Evolutionary conservation across 768 basidiomycete species (phyloP).

Genomic region (Podaxis pistillaris): DNA sequence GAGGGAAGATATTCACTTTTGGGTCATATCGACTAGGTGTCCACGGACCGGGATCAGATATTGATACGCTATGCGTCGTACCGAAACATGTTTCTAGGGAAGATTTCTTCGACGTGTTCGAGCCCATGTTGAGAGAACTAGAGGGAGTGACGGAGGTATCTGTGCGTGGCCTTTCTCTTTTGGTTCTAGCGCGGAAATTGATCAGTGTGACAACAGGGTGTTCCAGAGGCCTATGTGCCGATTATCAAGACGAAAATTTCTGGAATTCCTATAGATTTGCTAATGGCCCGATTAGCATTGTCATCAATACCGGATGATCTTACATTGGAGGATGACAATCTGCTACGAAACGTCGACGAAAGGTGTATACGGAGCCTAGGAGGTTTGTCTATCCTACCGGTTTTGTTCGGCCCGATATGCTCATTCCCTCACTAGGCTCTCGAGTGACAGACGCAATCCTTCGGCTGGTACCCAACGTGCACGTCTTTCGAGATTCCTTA

Average conservation of each 20-base stretch:
- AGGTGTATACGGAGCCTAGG: conserved; percentile 93
- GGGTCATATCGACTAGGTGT: conserved; percentile 98
- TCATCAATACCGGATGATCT: conserved; percentile 91
- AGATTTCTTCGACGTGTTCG: conserved; percentile 93
- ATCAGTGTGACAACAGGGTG: conserved; percentile 57
- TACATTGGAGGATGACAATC: conserved; percentile 85
- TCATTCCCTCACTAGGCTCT: conserved; percentile 57
- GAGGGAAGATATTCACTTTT: conserved; percentile 99
- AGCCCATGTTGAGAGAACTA: conserved; percentile 79
- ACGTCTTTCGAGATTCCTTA: conserved; percentile 91
- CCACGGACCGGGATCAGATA: conserved; percentile 93
- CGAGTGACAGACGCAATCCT: conserved; percentile 95
- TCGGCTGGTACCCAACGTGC: conserved; percentile 90
- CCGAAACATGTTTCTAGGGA: conserved; percentile 95
- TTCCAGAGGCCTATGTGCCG: conserved; percentile 96
- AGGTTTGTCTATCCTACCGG: conserved; percentile 42
- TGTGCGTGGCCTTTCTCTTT: conserved; percentile 48
- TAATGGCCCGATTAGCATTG: conserved; percentile 86
- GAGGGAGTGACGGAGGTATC: conserved; percentile 88
- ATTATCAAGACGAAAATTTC: conserved; percentile 89
- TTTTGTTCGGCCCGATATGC: conserved; percentile 16
- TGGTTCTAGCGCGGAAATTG: background rate
- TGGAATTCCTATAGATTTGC: conserved; percentile 91
- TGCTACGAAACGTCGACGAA: conserved; percentile 91
- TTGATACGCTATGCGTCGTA: conserved; percentile 97